Evolutionary conservation across 2,329 filamentous ascomycete species (phyloP).

Genomic region (Blumeriella jaapii): DNA sequence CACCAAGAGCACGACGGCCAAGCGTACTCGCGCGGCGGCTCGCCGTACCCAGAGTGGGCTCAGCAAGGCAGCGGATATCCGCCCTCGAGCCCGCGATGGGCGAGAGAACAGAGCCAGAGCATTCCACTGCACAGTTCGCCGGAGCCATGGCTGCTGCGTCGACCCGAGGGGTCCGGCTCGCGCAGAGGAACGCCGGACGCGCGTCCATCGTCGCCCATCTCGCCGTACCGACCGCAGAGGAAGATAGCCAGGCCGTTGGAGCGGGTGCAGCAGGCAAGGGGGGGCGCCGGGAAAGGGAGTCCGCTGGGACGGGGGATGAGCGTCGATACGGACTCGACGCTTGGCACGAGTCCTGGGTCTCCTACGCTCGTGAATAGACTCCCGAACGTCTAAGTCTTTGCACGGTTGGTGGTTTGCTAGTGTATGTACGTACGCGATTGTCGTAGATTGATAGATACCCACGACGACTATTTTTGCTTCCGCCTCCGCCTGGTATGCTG

Average conservation of each 20-base stretch:
- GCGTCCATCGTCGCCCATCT: slow-evolving; percentile 15
- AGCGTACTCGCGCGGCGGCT: slow-evolving; percentile 12
- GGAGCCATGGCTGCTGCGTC: slow-evolving; percentile 18
- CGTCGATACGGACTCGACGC: slow-evolving; percentile 23
- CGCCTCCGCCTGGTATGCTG: no score
- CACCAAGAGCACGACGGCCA: slow-evolving; percentile 18
- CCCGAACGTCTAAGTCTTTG: neutral
- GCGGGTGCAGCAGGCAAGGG: slow-evolving; percentile 15
- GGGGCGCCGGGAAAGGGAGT: slow-evolving; percentile 14
- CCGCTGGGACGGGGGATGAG: slow-evolving; percentile 21
- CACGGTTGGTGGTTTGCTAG: neutral
- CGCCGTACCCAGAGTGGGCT: slow-evolving; percentile 16
- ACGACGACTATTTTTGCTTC: no score
- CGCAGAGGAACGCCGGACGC: slow-evolving; percentile 9
- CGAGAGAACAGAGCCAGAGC: slow-evolving; percentile 7
- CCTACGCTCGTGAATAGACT: slow-evolving; percentile 15
- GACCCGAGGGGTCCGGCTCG: slow-evolving; percentile 11
- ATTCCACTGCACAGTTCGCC: slow-evolving; percentile 14
- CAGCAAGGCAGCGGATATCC: slow-evolving; percentile 6
- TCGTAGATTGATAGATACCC: no score
- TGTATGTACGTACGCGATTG: no score
- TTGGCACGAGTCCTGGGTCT: slow-evolving; percentile 23
- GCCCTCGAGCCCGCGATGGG: slow-evolving; percentile 5
- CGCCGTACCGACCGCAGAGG: slow-evolving; percentile 18
- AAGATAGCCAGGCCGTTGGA: slow-evolving; percentile 19